Evolutionary conservation across 352 stramenopile species (phyloP).

Genomic region (Phytophthora fragariae): DNA sequence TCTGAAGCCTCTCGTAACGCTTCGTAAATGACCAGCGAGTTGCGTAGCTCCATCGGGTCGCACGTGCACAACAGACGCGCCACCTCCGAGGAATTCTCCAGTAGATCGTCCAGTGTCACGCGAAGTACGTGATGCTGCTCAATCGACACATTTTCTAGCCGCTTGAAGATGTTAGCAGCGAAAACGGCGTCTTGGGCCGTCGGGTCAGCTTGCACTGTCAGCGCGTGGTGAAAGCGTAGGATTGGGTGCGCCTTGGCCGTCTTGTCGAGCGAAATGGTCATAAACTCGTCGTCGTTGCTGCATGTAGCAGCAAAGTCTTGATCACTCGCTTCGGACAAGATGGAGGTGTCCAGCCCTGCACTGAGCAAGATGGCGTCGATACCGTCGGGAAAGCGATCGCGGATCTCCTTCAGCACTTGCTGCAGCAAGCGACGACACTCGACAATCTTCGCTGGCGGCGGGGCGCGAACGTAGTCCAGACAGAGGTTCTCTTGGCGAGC

Average conservation of each 20-base stretch:
- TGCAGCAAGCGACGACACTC: conserved; percentile 64
- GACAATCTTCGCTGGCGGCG: conserved; percentile 41
- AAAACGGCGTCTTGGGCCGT: conserved; percentile 54
- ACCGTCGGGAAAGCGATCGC: conserved; percentile 40
- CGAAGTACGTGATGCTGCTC: conserved; percentile 72
- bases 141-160: conserved; percentile 51
- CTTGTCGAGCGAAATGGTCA: conserved; percentile 56
- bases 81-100: conserved; percentile 48
- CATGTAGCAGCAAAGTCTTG: conserved; percentile 38
- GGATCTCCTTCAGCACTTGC: conserved; percentile 55
- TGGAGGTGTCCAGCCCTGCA: conserved; percentile 75
- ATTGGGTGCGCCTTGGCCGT: conserved; percentile 44
- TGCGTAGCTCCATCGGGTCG: conserved; percentile 90
- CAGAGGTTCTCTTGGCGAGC: conserved; percentile 42
- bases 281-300: conserved; percentile 21
- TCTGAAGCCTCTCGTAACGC: conserved; percentile 61
- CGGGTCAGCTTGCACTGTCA: conserved; percentile 63
- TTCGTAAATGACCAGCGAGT: conserved; percentile 87
- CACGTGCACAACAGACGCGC: conserved; percentile 71
- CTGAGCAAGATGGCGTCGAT: conserved; percentile 68
- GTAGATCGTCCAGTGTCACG: conserved; percentile 61
- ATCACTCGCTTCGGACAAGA: conserved; percentile 65
- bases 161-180: conserved; percentile 52
- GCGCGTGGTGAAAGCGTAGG: conserved; percentile 55
- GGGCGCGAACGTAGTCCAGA: conserved; percentile 57